Percentiles rank a stretch among this genome's conserved stretches.
Evolutionary conservation across 768 basidiomycete genomes (phyloP).

Genomic region (Auriscalpium orientale): DNA sequence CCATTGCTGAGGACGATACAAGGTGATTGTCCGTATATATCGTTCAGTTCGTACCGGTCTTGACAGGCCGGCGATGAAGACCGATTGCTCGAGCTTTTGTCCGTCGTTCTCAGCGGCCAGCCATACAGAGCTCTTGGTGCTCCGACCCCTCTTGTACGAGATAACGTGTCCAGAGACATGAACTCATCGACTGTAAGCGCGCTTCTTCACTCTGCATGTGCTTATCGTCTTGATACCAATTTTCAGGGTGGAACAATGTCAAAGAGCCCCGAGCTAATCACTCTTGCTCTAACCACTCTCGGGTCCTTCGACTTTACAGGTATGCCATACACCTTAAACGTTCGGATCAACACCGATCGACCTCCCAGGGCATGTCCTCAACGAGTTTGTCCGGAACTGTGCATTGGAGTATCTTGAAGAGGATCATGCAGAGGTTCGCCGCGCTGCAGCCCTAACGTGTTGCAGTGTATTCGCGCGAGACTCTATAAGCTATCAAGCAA

Average conservation of each 20-base stretch:
- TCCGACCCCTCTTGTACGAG: constrained; percentile 52
- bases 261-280: constrained; percentile 61
- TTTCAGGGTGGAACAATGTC: constrained; percentile 22
- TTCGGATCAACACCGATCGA: not conserved
- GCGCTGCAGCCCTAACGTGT: constrained; percentile 87
- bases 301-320: constrained; percentile 95
- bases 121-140: constrained; percentile 85
- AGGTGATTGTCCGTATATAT: constrained; percentile 39
- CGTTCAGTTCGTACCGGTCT: not conserved
- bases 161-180: constrained; percentile 49
- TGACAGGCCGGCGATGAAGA: constrained; percentile 37
- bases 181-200: constrained; percentile 38
- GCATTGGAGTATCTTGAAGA: constrained; percentile 92
- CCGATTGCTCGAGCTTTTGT: constrained; percentile 81
- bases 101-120: constrained; percentile 73
- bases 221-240: not conserved
- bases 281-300: constrained; percentile 78
- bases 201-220: not conserved
- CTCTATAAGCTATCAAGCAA: constrained; percentile 92
- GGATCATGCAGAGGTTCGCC: constrained; percentile 79
- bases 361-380: constrained; percentile 74
- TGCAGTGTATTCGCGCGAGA: constrained; percentile 89
- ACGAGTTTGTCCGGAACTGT: constrained; percentile 90
- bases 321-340: constrained; percentile 22
- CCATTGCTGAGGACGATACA: constrained; percentile 90